Evolutionary conservation across 441 rosid species (phyloP).

Genomic region (Adansonia grandidieri): DNA sequence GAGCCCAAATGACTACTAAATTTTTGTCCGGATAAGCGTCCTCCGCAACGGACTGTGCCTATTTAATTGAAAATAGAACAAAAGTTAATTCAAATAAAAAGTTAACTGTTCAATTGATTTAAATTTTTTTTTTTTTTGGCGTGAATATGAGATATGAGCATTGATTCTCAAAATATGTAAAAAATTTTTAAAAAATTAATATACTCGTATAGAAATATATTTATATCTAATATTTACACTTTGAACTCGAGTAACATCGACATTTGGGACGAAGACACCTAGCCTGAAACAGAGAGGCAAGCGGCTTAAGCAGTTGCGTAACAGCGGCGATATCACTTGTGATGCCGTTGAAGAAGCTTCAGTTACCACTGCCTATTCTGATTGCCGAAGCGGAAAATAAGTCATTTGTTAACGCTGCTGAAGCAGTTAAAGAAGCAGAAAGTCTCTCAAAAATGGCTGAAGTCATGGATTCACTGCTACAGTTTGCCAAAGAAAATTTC

Average conservation of each 20-base stretch:
- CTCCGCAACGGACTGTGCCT: not conserved
- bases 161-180: not conserved
- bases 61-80: too few species aligned
- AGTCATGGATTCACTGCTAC: slow-evolving; percentile 52
- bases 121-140: too few species aligned
- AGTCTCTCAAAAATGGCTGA: slow-evolving; percentile 65
- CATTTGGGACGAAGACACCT: slow-evolving; percentile 40
- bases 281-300: slow-evolving; percentile 43
- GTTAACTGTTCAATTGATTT: too few species aligned
- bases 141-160: too few species aligned
- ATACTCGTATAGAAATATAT: too few species aligned
- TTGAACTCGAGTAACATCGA: not conserved
- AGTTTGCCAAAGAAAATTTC: slow-evolving; percentile 49
- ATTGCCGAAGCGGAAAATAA: slow-evolving; percentile 70
- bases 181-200: not conserved
- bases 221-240: too few species aligned
- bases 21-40: too few species aligned
- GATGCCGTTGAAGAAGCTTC: slow-evolving; percentile 55
- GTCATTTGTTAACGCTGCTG: slow-evolving; percentile 55
- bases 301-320: slow-evolving; percentile 36
- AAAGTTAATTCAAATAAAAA: too few species aligned
- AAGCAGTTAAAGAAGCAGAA: slow-evolving; percentile 69
- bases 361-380: slow-evolving; percentile 47
- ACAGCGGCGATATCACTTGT: slow-evolving; percentile 22
- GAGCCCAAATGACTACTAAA: not conserved